Conservation (phyloP, 441 rosid species). For the Corymbia citriodora region DNA sequence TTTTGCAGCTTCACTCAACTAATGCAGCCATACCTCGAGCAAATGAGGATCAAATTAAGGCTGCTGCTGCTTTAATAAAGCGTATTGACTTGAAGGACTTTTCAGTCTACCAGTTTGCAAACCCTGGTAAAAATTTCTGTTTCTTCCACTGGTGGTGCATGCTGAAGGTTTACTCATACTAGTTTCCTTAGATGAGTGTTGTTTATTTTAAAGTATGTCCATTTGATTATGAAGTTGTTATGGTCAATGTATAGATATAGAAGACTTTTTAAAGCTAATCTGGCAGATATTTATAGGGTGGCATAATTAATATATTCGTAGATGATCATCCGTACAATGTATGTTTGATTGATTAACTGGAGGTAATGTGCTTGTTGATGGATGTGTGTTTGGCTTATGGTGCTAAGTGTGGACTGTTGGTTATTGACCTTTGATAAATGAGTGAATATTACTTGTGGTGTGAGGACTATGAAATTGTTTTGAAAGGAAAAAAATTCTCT, state of each 20-base stretch:
- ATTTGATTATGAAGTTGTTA: not conserved
- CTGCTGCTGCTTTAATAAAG: slow-evolving; percentile 63
- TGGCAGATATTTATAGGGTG: not conserved
- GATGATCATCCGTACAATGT: not conserved
- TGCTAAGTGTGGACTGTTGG: not conserved
- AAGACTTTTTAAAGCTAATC: not conserved
- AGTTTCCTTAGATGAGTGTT: not conserved
- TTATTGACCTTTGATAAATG: not conserved
- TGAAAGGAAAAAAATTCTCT: not conserved
- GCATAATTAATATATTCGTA: not conserved
- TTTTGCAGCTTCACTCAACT: slow-evolving; percentile 48
- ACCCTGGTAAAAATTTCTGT: slow-evolving; percentile 33
- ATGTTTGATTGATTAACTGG: not conserved
- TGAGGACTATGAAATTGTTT: not conserved
- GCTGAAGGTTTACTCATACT: not conserved
- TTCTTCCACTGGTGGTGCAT: not conserved
- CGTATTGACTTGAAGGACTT: slow-evolving; percentile 61
- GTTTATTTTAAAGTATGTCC: not conserved
- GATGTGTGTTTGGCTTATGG: not conserved
- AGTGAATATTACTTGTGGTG: not conserved
- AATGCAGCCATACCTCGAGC: slow-evolving; percentile 50
- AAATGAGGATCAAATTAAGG: slow-evolving; percentile 67
- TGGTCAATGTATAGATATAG: not conserved
- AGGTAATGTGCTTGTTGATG: not conserved
- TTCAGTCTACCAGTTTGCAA: slow-evolving; percentile 45